phyloP scores from a whole-genome alignment of 768 basidiomycete genomes.

The Rhizopogon vinicolor region DNA sequence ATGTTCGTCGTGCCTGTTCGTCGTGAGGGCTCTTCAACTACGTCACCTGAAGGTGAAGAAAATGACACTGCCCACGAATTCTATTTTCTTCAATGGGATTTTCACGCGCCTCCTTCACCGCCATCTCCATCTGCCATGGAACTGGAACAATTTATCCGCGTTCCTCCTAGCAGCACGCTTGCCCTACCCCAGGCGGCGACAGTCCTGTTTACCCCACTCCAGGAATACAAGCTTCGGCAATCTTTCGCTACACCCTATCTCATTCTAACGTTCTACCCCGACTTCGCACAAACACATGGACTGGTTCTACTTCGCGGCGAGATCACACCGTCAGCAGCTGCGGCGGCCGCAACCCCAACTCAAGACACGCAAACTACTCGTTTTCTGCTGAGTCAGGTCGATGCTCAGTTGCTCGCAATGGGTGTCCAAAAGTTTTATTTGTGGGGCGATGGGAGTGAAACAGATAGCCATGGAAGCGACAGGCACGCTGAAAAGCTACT shows the following conservation, averaged over 20 bases:
- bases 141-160: conserved; percentile 39
- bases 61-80: conserved; percentile 59
- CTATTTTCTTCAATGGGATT: conserved; percentile 86
- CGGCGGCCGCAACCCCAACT: conserved; percentile 31
- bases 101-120: conserved; percentile 65
- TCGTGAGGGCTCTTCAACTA: conserved; percentile 31
- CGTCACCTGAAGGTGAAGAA: conserved; percentile 29
- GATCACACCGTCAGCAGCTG: conserved; percentile 64
- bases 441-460: conserved; percentile 37
- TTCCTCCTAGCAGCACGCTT: conserved; percentile 13
- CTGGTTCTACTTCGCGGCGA: conserved; percentile 88
- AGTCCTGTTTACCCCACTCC: conserved; percentile 86
- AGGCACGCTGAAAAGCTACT: conserved; percentile 40
- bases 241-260: conserved; percentile 90
- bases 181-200: conserved; percentile 60
- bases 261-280: conserved; percentile 88
- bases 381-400: conserved; percentile 68
- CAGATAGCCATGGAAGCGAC: not conserved
- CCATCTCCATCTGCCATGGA: conserved; percentile 50
- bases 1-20: conserved; percentile 82
- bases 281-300: conserved; percentile 74
- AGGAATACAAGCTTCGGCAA: conserved; percentile 85
- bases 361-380: conserved; percentile 14
- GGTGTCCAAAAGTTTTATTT: conserved; percentile 85
- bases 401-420: conserved; percentile 80